Evolutionary conservation across 495 filamentous ascomycete genomes (phyloP).

Genomic region (Penicillium angulare): DNA sequence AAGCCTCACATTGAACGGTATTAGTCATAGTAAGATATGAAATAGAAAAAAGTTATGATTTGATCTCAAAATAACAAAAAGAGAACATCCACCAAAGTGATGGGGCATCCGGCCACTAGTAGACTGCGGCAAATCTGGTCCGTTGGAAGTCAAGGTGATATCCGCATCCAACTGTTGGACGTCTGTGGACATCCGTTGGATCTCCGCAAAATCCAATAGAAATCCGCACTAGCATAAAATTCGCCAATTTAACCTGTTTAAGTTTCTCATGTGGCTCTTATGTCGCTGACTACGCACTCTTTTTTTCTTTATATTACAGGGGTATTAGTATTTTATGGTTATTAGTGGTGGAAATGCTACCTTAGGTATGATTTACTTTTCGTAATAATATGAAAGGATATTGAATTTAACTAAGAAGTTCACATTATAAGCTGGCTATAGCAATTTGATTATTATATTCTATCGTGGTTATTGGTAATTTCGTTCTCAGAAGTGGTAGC

Average conservation of each 20-base stretch:
- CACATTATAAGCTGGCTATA: not conserved
- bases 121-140: conserved; percentile 1
- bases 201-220: not conserved
- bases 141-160: no score
- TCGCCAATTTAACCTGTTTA: not conserved
- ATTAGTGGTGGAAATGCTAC: not conserved
- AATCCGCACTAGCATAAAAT: not conserved
- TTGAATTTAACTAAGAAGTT: not conserved
- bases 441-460: not conserved
- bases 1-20: no score
- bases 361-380: conserved; percentile 2
- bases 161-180: no score
- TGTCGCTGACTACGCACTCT: not conserved
- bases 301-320: not conserved
- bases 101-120: no score
- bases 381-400: conserved; percentile 3
- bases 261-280: not conserved
- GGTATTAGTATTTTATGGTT: not conserved
- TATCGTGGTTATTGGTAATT: conserved; percentile 2
- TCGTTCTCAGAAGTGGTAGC: not conserved
- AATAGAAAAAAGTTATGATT: no score
- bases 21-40: no score
- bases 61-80: no score
- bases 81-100: no score
- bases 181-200: no score